Percentiles rank a stretch among this genome's conserved stretches.
Evolutionary conservation across 129 eudicot genomes (phyloP).

Genomic region (Apium graveolens): DNA sequence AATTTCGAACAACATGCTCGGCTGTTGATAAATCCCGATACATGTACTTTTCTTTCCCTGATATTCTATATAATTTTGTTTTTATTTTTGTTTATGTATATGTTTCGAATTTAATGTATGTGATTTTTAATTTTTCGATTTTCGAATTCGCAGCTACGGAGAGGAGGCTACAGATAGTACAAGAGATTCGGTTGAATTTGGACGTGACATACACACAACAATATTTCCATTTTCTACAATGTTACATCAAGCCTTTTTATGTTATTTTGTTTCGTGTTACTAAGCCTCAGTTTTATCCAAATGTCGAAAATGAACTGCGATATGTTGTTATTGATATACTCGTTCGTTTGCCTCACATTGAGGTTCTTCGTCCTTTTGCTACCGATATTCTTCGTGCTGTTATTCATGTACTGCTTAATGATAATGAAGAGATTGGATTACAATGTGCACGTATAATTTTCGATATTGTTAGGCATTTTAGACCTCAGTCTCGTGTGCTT

Average conservation of each 20-base stretch:
- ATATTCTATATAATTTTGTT: background rate
- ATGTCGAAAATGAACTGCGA: conserved; percentile 66
- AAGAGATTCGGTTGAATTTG: conserved; percentile 81
- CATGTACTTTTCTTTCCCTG: conserved; percentile 31
- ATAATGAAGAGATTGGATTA: conserved; percentile 80
- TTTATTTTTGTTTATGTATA: background rate
- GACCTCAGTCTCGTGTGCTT: conserved; percentile 67
- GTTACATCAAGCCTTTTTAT: conserved; percentile 72
- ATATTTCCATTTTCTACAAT: conserved; percentile 70
- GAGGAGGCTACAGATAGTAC: conserved; percentile 64
- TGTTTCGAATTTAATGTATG: background rate
- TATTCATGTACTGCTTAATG: conserved; percentile 74
- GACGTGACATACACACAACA: conserved; percentile 87
- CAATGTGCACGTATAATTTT: conserved; percentile 77
- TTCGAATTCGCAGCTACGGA: conserved; percentile 50
- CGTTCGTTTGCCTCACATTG: conserved; percentile 78
- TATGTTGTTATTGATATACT: conserved; percentile 70
- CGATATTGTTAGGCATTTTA: conserved; percentile 69
- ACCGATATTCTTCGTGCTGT: conserved; percentile 80
- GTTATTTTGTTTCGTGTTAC: conserved; percentile 55
- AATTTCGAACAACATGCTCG: conserved; percentile 93
- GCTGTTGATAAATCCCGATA: conserved; percentile 58
- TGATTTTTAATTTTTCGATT: background rate
- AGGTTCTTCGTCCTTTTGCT: conserved; percentile 75
- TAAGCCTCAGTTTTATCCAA: conserved; percentile 70